phyloP scores from a whole-genome alignment of 2,329 filamentous ascomycete genomes.

The Diplodia seriata region DNA sequence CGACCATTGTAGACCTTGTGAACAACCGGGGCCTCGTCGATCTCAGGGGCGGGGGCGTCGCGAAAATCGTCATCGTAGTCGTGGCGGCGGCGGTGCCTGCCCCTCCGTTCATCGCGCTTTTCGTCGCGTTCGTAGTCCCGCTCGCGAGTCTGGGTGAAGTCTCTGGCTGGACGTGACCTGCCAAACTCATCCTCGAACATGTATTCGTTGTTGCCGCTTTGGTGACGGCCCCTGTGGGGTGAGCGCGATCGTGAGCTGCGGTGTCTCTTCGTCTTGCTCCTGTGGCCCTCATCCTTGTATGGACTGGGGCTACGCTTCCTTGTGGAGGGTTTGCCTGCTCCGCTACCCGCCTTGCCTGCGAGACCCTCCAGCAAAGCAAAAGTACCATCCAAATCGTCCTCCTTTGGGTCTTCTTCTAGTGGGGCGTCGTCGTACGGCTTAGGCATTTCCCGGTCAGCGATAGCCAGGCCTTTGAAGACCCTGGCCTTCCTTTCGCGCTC shows the following conservation, averaged over 20 bases:
- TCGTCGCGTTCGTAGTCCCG: slow-evolving; percentile 36
- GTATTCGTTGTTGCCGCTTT: slow-evolving; percentile 58
- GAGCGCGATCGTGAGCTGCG: slow-evolving; percentile 57
- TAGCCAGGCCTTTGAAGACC: slow-evolving; percentile 87
- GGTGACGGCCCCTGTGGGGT: slow-evolving; percentile 44
- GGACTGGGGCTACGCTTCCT: slow-evolving; percentile 68
- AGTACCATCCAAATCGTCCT: slow-evolving; percentile 86
- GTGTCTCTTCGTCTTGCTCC: slow-evolving; percentile 50
- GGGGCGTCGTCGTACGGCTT: slow-evolving; percentile 54
- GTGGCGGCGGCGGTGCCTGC: slow-evolving; percentile 54
- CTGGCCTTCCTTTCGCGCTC: slow-evolving; percentile 74
- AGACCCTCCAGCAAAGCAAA: slow-evolving; percentile 89
- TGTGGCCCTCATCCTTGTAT: slow-evolving; percentile 54
- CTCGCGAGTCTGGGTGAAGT: slow-evolving; percentile 45
- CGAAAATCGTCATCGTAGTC: slow-evolving; percentile 63
- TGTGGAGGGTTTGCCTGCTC: slow-evolving; percentile 53
- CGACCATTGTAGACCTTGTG: slow-evolving; percentile 90
- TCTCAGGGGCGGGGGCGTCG: slow-evolving; percentile 71
- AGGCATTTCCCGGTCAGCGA: slow-evolving; percentile 75
- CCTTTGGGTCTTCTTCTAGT: slow-evolving; percentile 49
- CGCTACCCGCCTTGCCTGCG: slow-evolving; percentile 68
- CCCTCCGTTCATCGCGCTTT: slow-evolving; percentile 36
- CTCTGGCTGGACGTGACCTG: slow-evolving; percentile 49
- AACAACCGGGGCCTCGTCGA: slow-evolving; percentile 81
- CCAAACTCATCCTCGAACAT: slow-evolving; percentile 68